These are phyloP conservation scores for Mucor indicus DNA, from an alignment of 371 early-diverging fungal species.

Conservation along the genomic window DNA sequence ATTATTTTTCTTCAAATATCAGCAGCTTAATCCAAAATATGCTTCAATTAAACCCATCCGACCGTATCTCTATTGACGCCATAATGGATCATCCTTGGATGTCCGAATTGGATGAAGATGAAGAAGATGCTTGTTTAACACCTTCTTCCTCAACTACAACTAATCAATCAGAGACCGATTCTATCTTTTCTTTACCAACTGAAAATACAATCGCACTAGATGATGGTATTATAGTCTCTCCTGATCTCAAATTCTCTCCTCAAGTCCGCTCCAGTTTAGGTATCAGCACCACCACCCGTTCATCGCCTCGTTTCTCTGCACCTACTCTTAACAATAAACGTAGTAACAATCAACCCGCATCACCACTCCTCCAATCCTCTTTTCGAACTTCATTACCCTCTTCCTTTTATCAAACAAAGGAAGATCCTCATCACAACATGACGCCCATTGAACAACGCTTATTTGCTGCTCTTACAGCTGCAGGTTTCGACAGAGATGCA, in stretches of 20 bases:
- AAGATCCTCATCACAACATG: slow-evolving; percentile 22
- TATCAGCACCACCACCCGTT: slow-evolving; percentile 3
- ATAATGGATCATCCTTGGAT: slow-evolving; percentile 73
- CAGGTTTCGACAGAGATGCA: slow-evolving; percentile 68
- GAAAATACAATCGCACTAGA: slow-evolving; percentile 4
- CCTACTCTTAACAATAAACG: slow-evolving; percentile 21
- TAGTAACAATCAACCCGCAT: too few relatives aligned
- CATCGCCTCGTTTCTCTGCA: slow-evolving; percentile 38
- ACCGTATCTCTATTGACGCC: slow-evolving; percentile 62
- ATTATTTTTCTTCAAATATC: slow-evolving; percentile 56
- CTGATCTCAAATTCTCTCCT: slow-evolving; percentile 16
- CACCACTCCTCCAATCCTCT: slow-evolving; percentile 5
- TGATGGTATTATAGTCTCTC: not conserved
- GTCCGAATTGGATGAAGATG: slow-evolving; percentile 17
- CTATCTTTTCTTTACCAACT: slow-evolving; percentile 20
- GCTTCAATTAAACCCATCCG: slow-evolving; percentile 61
- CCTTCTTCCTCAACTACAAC: slow-evolving; percentile 29
- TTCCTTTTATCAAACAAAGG: not conserved
- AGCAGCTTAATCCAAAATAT: slow-evolving; percentile 53
- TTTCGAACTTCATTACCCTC: slow-evolving; percentile 19
- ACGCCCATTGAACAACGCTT: slow-evolving; percentile 47
- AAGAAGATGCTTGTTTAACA: slow-evolving; percentile 5
- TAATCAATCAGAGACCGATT: slow-evolving; percentile 28
- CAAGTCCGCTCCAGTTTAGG: slow-evolving; percentile 28
- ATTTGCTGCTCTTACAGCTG: slow-evolving; percentile 45